Evolutionary conservation across 495 filamentous ascomycete species (phyloP), one percentile per base, ranked within the genome.

Genomic region (Hypoxylon subgilvum): DNA sequence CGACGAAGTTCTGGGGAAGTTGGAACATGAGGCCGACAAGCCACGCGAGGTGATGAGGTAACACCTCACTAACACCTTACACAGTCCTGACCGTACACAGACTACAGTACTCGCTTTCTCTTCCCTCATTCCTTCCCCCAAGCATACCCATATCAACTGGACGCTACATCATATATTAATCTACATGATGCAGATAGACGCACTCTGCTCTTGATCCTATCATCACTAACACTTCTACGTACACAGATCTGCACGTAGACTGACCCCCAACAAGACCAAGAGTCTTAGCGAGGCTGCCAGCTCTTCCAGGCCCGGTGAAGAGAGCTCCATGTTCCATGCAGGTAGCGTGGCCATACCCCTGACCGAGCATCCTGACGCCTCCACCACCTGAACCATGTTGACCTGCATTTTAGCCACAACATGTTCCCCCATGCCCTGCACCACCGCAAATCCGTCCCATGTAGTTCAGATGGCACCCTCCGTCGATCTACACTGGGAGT

Each of bases 391-490:
- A 54, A 50, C 61, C 34, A 38, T 55, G 49, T 47, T 62, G 63
- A 66, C 63, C 45, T 58, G 63, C 57, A 61, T 66, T 66, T 66
- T 66, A 66, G 63, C 63, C 63, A 66, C 57, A 61, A 48, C 34
- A 47, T 48, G 42, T 39, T 32, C 34, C 48, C 41, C 48, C 40
- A 43, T 49, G 32, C 44, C 54, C 54, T 55, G 61, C 52, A 30
- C 38, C 22, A 25, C 52, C 23, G 60, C 60, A 63, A 50, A 57
- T 62, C 59, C 44, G 36, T 52, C 42, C 58, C 50, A 57, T 31
- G 52, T 36, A 30, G 30, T 49, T n/a, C n/a, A 45, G 60, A 63
- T 54, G 58, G 43, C 53, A 59, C 44, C 49, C 50, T 55, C 61
- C 61, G 54, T 58, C 38, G 61, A 64, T 64, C 61, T 64, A 34